These are phyloP conservation scores for Fusarium sp. DNA, from an alignment of 2,329 filamentous ascomycete genomes.

Conservation along the genomic window DNA sequence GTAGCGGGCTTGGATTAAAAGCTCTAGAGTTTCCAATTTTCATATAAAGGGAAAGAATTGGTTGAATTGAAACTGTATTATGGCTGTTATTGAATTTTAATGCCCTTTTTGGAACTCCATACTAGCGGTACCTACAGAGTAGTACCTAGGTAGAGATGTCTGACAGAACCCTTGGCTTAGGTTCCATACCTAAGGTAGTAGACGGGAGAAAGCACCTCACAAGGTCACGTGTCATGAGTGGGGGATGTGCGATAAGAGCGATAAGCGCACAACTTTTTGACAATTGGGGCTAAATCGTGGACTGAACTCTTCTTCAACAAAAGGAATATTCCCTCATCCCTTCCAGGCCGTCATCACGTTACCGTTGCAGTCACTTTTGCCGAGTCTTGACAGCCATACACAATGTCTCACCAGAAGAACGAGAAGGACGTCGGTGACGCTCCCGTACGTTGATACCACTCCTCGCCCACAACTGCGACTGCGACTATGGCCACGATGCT, in stretches of 20 bases:
- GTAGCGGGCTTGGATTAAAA: background rate
- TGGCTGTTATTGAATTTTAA: background rate
- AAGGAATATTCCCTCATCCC: slow-evolving; percentile 37
- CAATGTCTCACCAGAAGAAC: slow-evolving; percentile 94
- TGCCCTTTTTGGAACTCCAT: background rate
- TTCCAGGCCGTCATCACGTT: slow-evolving; percentile 77
- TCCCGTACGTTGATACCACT: slow-evolving; percentile 68
- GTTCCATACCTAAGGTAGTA: no score
- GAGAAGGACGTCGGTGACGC: slow-evolving; percentile 94
- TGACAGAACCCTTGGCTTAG: background rate
- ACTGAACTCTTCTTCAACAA: slow-evolving; percentile 31
- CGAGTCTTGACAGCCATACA: slow-evolving; percentile 82
- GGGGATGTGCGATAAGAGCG: slow-evolving; percentile 11
- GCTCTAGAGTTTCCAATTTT: background rate
- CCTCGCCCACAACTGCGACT: background rate
- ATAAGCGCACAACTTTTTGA: slow-evolving; percentile 42
- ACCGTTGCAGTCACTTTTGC: slow-evolving; percentile 70
- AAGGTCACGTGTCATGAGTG: slow-evolving; percentile 11
- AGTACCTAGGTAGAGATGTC: background rate
- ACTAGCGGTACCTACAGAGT: no score
- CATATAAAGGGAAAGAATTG: background rate
- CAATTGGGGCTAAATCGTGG: slow-evolving; percentile 33
- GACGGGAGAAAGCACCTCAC: background rate
- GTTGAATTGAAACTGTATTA: background rate
- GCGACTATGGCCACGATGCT: slow-evolving; percentile 16